phyloP scores from a whole-genome alignment of 1,139 yeast species.

The Hyphopichia buzzinii region DNA sequence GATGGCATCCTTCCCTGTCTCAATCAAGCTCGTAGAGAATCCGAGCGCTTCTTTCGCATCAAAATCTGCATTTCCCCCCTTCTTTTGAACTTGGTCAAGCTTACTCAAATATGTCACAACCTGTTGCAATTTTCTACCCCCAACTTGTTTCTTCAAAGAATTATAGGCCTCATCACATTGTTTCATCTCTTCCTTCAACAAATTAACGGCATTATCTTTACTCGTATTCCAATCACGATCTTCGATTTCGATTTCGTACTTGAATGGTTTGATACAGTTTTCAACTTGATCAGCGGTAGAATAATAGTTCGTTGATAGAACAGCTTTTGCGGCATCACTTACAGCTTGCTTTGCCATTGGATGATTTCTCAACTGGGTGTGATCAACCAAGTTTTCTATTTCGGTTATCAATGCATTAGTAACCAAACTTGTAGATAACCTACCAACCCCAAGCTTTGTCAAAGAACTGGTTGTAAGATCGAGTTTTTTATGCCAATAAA shows the following conservation, averaged over 20 bases:
- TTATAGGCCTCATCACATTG: constrained; percentile 74
- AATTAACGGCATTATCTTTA: constrained; percentile 69
- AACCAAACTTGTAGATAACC: constrained; percentile 79
- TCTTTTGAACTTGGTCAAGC: constrained; percentile 38
- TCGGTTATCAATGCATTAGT: constrained; percentile 79
- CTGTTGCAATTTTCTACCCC: constrained; percentile 78
- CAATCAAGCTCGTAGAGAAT: constrained; percentile 67
- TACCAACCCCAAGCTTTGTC: constrained; percentile 91
- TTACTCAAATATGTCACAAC: constrained; percentile 72
- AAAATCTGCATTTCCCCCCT: constrained; percentile 42
- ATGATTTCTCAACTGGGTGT: constrained; percentile 76
- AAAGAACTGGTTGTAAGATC: constrained; percentile 81
- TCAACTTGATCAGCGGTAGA: constrained; percentile 98
- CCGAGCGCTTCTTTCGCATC: constrained; percentile 67
- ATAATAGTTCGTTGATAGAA: constrained; percentile 73
- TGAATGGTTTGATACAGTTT: constrained; percentile 95
- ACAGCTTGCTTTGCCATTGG: constrained; percentile 82
- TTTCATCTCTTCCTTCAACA: constrained; percentile 78
- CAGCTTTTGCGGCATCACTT: constrained; percentile 79
- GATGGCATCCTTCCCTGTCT: constrained; percentile 80
- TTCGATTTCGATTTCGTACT: constrained; percentile 94
- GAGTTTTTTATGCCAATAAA: constrained; percentile 84
- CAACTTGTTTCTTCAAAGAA: constrained; percentile 67
- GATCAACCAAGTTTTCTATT: constrained; percentile 67
- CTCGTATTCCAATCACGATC: constrained; percentile 90